Evolutionary conservation across 1,284 basidiomycete genomes (phyloP).

Genomic region (Puccinia novopanici): DNA sequence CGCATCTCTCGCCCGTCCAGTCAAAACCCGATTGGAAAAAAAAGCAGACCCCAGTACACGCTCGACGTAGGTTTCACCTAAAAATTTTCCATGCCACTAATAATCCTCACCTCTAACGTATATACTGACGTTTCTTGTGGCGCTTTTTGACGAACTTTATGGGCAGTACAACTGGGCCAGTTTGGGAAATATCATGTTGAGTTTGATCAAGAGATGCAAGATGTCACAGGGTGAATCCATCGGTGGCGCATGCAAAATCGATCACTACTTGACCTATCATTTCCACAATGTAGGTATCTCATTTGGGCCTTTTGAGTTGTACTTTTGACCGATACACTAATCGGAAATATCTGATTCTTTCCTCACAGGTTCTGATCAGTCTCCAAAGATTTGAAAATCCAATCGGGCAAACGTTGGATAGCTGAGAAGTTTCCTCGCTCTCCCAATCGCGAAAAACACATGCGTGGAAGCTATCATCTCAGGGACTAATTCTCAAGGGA

Average conservation of each 20-base stretch:
- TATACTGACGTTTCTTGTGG: background rate
- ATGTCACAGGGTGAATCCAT: slow-evolving; percentile 1
- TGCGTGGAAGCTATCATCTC: too few relatives aligned
- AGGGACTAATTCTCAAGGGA: too few relatives aligned
- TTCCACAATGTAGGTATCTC: slow-evolving; percentile 10
- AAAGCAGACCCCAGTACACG: background rate
- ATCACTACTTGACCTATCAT: background rate
- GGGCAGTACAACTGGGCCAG: slow-evolving; percentile 15
- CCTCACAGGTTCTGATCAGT: slow-evolving; percentile 21
- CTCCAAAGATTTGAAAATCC: background rate
- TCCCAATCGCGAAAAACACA: too few relatives aligned
- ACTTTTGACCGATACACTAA: background rate
- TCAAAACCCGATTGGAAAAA: slow-evolving; percentile 9
- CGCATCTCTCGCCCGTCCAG: background rate
- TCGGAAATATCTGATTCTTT: background rate
- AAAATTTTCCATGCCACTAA: too few relatives aligned
- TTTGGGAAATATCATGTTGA: background rate
- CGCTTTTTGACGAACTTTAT: background rate
- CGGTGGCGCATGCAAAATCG: slow-evolving; percentile 29
- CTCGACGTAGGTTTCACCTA: background rate
- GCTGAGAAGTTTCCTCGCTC: too few relatives aligned
- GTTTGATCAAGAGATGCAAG: background rate
- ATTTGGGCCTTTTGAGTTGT: background rate
- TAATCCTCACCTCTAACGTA: too few relatives aligned
- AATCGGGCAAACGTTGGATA: background rate